phyloP scores from a whole-genome alignment of 768 basidiomycete species.

The Kwoniella botswanensis region DNA sequence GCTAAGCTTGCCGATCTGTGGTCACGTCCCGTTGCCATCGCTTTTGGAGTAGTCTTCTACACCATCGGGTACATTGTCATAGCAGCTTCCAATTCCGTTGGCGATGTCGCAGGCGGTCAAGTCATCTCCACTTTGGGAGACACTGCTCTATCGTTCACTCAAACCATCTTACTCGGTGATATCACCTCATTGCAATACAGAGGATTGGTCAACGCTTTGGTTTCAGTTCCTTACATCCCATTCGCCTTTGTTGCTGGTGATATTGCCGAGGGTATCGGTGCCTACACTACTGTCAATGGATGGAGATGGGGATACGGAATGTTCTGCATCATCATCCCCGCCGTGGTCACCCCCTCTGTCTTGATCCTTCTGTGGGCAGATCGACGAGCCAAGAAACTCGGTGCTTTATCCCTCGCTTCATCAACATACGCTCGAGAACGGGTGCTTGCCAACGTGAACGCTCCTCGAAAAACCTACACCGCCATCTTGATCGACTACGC shows the following conservation, averaged over 20 bases:
- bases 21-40: slow-evolving; percentile 45
- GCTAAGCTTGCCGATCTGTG: slow-evolving; percentile 52
- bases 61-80: slow-evolving; percentile 54
- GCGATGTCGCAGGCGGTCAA: slow-evolving; percentile 43
- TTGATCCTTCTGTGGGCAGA: slow-evolving; percentile 53
- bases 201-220: slow-evolving; percentile 47
- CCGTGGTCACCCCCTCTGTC: slow-evolving; percentile 45
- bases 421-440: slow-evolving; percentile 29
- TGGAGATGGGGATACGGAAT: slow-evolving; percentile 58
- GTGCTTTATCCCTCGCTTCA: slow-evolving; percentile 39
- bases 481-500: slow-evolving; percentile 27
- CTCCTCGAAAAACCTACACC: neutral
- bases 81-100: slow-evolving; percentile 40
- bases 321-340: slow-evolving; percentile 55
- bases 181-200: slow-evolving; percentile 57
- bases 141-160: slow-evolving; percentile 52
- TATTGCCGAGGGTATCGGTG: slow-evolving; percentile 44
- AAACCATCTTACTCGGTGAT: slow-evolving; percentile 52
- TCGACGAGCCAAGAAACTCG: slow-evolving; percentile 41
- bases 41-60: slow-evolving; percentile 43
- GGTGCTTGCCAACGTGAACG: neutral
- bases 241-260: slow-evolving; percentile 51
- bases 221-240: slow-evolving; percentile 50
- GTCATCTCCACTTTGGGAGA: slow-evolving; percentile 51
- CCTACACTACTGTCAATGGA: slow-evolving; percentile 36